phyloP scores from a whole-genome alignment of 2,329 filamentous ascomycete genomes.

The Colletotrichum lindemuthianum region DNA sequence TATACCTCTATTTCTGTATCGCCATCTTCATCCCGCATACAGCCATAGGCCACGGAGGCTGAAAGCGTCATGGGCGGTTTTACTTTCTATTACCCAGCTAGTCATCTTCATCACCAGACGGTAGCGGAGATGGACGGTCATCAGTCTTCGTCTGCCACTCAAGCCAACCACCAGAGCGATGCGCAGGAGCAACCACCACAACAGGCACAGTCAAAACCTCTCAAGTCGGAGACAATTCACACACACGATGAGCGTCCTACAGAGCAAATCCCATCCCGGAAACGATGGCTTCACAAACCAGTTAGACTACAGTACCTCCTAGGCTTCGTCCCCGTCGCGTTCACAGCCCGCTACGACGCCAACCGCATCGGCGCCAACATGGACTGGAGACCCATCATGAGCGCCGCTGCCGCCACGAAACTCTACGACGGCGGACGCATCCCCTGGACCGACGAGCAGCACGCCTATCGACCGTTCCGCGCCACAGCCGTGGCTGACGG shows the following conservation, averaged over 20 bases:
- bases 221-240: not conserved
- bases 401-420: slow-evolving; percentile 1
- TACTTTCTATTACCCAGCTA: too few species aligned
- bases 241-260: not conserved
- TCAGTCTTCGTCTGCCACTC: too few species aligned
- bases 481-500: not conserved
- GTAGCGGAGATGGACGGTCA: too few species aligned
- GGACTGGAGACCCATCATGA: slow-evolving; percentile 17
- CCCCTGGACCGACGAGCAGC: slow-evolving; percentile 8
- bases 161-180: too few species aligned
- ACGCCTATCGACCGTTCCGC: slow-evolving; percentile 8
- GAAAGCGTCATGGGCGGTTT: too few species aligned
- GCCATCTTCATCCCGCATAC: too few species aligned
- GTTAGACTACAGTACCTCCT: slow-evolving; percentile 3
- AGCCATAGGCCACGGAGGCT: too few species aligned
- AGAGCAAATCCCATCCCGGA: not conserved
- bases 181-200: not conserved
- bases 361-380: slow-evolving; percentile 2
- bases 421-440: slow-evolving; percentile 6
- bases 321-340: not conserved
- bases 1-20: too few species aligned
- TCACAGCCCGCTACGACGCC: not conserved
- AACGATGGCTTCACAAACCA: not conserved
- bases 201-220: not conserved
- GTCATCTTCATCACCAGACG: too few species aligned